These are phyloP conservation scores for Ilex paraguariensis DNA, from an alignment of 305 asterid species.

Conservation along the genomic window DNA sequence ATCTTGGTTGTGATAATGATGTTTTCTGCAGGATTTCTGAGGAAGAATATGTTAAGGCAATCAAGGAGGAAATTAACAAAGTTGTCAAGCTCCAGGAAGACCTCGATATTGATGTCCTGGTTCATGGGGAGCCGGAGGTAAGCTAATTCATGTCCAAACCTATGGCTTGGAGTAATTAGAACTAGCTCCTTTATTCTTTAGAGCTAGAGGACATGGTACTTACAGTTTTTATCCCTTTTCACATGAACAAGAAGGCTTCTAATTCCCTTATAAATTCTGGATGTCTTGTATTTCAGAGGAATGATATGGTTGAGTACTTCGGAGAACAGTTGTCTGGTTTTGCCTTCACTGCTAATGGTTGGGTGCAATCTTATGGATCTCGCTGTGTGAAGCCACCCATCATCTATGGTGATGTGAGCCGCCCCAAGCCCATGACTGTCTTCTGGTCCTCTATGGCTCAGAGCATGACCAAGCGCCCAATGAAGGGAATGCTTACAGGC, in stretches of 20 bases:
- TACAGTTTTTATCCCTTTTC: not conserved
- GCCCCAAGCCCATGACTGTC: slow-evolving; percentile 93
- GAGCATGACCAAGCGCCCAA: slow-evolving; percentile 96
- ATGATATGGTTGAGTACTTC: slow-evolving; percentile 96
- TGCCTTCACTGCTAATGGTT: slow-evolving; percentile 92
- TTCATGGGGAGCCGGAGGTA: slow-evolving; percentile 88
- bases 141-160: slow-evolving; percentile 5
- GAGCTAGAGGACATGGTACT: too few relatives aligned
- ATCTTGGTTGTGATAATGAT: not conserved
- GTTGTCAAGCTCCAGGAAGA: slow-evolving; percentile 84
- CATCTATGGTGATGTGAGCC: slow-evolving; percentile 96
- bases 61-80: slow-evolving; percentile 63
- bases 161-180: not conserved
- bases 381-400: slow-evolving; percentile 99
- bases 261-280: not conserved
- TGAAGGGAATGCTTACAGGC: slow-evolving; percentile 99
- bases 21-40: slow-evolving; percentile 50
- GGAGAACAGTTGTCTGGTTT: slow-evolving; percentile 96
- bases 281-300: slow-evolving; percentile 49
- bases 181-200: not conserved
- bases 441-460: slow-evolving; percentile 94
- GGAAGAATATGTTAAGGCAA: slow-evolving; percentile 58
- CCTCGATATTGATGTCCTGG: slow-evolving; percentile 77
- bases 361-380: slow-evolving; percentile 98
- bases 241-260: not conserved